A percentile compares a stretch with the other conserved stretches of the same genome.
phyloP scores from a whole-genome alignment of 495 filamentous ascomycete genomes.

The Pseudotulostoma volvatum region DNA sequence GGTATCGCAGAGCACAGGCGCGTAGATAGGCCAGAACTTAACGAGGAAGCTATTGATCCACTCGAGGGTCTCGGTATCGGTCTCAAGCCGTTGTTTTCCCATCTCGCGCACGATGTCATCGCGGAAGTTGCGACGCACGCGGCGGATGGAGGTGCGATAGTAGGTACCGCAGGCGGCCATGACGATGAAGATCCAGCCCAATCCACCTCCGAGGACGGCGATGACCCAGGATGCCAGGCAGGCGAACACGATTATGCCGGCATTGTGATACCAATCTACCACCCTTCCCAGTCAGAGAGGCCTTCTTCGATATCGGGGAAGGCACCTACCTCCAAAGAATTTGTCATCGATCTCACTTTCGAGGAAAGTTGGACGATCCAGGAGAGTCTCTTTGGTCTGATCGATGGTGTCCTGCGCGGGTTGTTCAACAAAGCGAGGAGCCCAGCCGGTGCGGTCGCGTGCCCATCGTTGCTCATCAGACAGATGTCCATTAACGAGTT shows the following conservation, averaged over 20 bases:
- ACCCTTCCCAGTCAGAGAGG: no score
- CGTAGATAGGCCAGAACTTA: constrained; percentile 99
- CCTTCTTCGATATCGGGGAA: no score
- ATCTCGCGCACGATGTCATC: constrained; percentile 91
- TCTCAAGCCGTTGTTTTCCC: constrained; percentile 75
- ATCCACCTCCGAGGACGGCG: constrained; percentile 73
- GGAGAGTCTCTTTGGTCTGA: constrained; percentile 45
- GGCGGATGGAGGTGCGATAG: constrained; percentile 87
- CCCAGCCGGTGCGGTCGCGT: constrained; percentile 70
- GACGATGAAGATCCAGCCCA: constrained; percentile 83
- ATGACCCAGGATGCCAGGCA: constrained; percentile 82
- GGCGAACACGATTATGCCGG: constrained; percentile 79
- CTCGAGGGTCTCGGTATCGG: constrained; percentile 83
- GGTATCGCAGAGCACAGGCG: constrained; percentile 78
- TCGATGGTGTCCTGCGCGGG: constrained; percentile 33
- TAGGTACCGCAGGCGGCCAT: constrained; percentile 89
- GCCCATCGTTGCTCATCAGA: constrained; percentile 47
- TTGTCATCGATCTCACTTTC: constrained; percentile 75
- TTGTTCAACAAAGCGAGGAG: constrained; percentile 55
- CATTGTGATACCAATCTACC: constrained; percentile 96
- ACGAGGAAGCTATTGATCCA: constrained; percentile 99
- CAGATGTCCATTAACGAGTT: constrained; percentile 30
- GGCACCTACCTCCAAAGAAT: constrained; percentile 64
- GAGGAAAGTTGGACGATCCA: constrained; percentile 79
- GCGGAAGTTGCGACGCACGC: constrained; percentile 87